Evolutionary conservation across 495 filamentous ascomycete genomes (phyloP).

Genomic region (Aspergillus funiculosus): DNA sequence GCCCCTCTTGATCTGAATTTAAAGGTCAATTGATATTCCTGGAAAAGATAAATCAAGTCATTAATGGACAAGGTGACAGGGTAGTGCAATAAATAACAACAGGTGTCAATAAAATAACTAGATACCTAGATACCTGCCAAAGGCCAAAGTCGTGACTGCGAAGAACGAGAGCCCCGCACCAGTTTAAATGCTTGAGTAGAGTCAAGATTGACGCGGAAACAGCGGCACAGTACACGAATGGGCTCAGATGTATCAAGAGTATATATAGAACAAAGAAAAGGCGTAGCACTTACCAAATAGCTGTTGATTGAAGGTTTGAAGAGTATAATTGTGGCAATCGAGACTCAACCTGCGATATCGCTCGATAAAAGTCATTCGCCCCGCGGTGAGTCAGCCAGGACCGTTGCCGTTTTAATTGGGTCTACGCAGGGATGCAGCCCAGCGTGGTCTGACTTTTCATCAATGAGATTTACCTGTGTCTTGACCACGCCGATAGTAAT

Average conservation of each 20-base stretch:
- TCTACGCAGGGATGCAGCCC: neutral
- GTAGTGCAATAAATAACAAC: neutral
- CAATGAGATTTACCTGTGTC: too few species aligned
- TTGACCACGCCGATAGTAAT: too few species aligned
- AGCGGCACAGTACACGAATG: neutral
- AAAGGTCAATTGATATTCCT: neutral
- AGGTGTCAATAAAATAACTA: too few species aligned
- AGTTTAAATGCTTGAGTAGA: neutral
- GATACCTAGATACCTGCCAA: too few species aligned
- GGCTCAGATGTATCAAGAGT: neutral
- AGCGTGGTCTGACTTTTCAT: neutral
- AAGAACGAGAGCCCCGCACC: neutral
- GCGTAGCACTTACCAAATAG: constrained; percentile 26
- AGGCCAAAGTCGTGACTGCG: neutral
- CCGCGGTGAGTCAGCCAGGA: constrained; percentile 35
- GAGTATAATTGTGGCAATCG: constrained; percentile 23
- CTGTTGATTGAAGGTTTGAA: constrained; percentile 16
- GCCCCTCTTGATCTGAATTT: neutral
- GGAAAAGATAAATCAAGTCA: neutral
- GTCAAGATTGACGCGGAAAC: neutral
- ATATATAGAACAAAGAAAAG: neutral
- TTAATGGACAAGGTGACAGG: neutral
- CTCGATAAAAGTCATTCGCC: constrained; percentile 25
- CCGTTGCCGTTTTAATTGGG: constrained; percentile 1
- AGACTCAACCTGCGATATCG: constrained; percentile 33